phyloP scores from a whole-genome alignment of 345 rosid species.

The Turnera subulata region DNA sequence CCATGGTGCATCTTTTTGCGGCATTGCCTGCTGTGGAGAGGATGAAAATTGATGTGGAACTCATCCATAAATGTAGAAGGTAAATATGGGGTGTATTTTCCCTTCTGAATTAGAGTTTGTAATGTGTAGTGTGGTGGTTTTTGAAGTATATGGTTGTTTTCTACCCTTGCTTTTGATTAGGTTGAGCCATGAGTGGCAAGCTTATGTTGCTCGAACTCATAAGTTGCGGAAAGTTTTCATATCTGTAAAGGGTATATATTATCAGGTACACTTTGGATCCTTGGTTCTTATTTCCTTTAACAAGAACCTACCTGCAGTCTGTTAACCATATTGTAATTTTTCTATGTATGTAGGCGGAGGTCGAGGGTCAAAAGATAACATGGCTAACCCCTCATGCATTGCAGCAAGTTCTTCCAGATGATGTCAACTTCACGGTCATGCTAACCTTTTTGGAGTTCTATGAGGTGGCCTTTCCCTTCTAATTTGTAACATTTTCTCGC shows the following conservation, averaged over 20 bases:
- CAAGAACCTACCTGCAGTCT: not conserved
- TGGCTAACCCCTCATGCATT: constrained; percentile 91
- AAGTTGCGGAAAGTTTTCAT: constrained; percentile 79
- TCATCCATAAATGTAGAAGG: constrained; percentile 85
- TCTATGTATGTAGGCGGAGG: constrained; percentile 83
- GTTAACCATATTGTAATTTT: constrained; percentile 14
- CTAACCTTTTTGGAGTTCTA: constrained; percentile 89
- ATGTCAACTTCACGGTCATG: constrained; percentile 80
- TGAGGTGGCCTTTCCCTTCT: constrained; percentile 43
- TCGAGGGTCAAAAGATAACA: constrained; percentile 92
- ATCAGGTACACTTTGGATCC: constrained; percentile 50
- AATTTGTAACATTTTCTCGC: no score
- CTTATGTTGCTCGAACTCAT: constrained; percentile 71
- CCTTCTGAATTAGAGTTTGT: not conserved
- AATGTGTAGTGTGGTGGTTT: not conserved
- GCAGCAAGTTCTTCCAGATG: constrained; percentile 93
- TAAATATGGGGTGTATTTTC: constrained; percentile 16
- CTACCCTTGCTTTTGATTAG: constrained; percentile 32
- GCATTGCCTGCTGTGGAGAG: constrained; percentile 79
- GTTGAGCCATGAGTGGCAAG: constrained; percentile 98
- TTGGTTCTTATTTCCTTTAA: not conserved
- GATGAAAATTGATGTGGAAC: constrained; percentile 68
- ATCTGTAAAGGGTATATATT: constrained; percentile 93
- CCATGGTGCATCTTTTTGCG: constrained; percentile 93
- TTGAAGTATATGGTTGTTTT: no score